Percentiles rank a stretch among this genome's conserved stretches.
Evolutionary conservation across 768 basidiomycete species (phyloP).

Genomic region (Leccinum disarticulatum): DNA sequence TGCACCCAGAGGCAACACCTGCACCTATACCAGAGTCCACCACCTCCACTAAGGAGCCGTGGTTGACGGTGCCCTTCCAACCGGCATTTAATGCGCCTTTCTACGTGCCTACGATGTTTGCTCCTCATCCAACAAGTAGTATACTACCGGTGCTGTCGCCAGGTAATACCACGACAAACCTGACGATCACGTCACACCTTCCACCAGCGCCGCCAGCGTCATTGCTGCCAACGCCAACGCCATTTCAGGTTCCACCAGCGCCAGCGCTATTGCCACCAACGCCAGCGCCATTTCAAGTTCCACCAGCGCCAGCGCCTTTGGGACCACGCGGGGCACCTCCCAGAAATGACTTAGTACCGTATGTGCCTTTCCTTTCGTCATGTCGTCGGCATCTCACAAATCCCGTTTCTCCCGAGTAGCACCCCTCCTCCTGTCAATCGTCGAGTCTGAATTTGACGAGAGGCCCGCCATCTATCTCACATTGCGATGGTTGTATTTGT

Average conservation of each 20-base stretch:
- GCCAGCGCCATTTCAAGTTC: no score
- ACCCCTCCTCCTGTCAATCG: not conserved
- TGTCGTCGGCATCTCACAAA: not conserved
- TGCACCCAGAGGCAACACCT: no score
- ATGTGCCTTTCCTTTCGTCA: not conserved
- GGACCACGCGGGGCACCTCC: not conserved
- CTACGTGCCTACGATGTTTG: not conserved
- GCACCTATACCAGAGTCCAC: no score
- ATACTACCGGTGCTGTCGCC: no score
- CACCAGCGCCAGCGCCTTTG: no score
- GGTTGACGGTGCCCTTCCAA: not conserved
- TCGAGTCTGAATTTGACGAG: not conserved
- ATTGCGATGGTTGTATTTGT: not conserved
- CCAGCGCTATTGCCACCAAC: no score
- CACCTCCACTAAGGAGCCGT: not conserved
- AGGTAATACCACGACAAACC: no score
- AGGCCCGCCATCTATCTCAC: not conserved
- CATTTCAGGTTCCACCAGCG: no score
- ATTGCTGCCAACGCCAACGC: no score
- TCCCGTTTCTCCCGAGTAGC: not conserved
- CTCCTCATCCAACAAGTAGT: not conserved
- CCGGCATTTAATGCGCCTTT: not conserved
- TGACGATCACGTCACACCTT: no score
- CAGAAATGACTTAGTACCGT: not conserved
- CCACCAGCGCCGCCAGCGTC: no score